Evolutionary conservation across 2,329 filamentous ascomycete species (phyloP).

Genomic region (Lachnellula cervina): DNA sequence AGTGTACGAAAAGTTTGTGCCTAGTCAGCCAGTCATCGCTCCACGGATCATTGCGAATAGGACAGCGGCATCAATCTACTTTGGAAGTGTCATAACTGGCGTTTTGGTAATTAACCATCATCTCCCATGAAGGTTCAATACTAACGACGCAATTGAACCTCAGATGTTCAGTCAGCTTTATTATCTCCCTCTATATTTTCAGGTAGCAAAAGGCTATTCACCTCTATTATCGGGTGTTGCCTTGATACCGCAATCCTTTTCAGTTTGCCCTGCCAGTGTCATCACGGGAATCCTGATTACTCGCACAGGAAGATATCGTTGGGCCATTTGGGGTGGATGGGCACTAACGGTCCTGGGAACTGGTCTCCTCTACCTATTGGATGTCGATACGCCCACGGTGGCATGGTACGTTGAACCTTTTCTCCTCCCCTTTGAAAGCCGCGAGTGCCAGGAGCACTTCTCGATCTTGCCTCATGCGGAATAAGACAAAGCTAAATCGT

Average conservation of each 20-base stretch:
- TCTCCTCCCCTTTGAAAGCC: too few species aligned
- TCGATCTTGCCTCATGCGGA: too few species aligned
- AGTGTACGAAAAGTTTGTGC: slow-evolving; percentile 34
- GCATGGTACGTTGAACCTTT: background rate
- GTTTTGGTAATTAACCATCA: background rate
- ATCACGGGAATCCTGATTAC: slow-evolving; percentile 42
- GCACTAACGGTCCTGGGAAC: slow-evolving; percentile 6
- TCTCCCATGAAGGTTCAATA: background rate
- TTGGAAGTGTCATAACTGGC: slow-evolving; percentile 32
- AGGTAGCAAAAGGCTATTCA: slow-evolving; percentile 45
- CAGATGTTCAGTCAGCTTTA: slow-evolving; percentile 1
- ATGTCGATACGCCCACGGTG: background rate
- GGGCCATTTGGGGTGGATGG: slow-evolving; percentile 54
- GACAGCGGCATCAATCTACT: slow-evolving; percentile 22
- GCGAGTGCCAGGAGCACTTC: too few species aligned
- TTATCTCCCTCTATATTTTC: slow-evolving; percentile 37
- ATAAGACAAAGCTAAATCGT: too few species aligned
- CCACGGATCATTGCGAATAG: background rate
- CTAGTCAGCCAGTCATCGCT: background rate
- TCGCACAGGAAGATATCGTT: slow-evolving; percentile 40
- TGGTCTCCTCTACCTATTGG: background rate
- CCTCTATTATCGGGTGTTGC: slow-evolving; percentile 49
- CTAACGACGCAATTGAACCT: background rate
- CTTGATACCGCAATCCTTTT: slow-evolving; percentile 53
- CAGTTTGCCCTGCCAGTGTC: slow-evolving; percentile 54